Conservation (phyloP, 768 basidiomycete species). For the Scleroderma citrinum region DNA sequence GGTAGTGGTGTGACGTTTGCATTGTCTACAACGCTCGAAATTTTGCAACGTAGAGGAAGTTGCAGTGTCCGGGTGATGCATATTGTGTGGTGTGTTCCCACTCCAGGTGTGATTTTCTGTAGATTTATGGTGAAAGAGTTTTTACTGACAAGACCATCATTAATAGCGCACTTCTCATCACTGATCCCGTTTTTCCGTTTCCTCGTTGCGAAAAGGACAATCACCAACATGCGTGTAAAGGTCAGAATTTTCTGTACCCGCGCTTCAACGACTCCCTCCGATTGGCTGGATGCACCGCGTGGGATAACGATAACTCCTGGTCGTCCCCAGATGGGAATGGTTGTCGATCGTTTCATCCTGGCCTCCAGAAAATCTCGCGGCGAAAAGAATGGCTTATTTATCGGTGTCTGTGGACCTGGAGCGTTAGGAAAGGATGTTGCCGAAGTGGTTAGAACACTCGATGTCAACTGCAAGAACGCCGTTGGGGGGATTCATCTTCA, state of each 20-base stretch:
- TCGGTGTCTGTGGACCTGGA: conserved; percentile 39
- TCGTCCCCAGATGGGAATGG: conserved; percentile 42
- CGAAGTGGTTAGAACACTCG: conserved; percentile 23
- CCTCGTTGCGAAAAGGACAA: conserved; percentile 38
- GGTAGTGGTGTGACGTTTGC: conserved; percentile 76
- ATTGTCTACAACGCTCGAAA: conserved; percentile 56
- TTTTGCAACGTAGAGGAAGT: conserved; percentile 42
- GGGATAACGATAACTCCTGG: conserved; percentile 44
- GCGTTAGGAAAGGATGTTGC: conserved; percentile 29
- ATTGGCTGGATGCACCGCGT: conserved; percentile 22
- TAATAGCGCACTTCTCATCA: conserved; percentile 37
- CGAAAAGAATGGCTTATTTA: conserved; percentile 30
- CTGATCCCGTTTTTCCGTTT: conserved; percentile 42
- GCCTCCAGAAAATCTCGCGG: conserved; percentile 29
- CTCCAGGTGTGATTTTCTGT: conserved; percentile 37
- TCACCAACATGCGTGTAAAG: conserved; percentile 32
- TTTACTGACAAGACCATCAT: conserved; percentile 2
- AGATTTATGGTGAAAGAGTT: neutral
- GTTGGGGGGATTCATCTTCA: conserved; percentile 35
- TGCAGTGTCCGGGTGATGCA: conserved; percentile 55
- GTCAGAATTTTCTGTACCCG: conserved; percentile 58
- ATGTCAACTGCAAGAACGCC: conserved; percentile 17
- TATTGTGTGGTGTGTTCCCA: conserved; percentile 60
- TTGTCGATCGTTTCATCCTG: conserved; percentile 39
- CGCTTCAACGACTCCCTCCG: conserved; percentile 12